These are phyloP conservation scores for Pestalotiopsis sp. DNA, from an alignment of 2,329 filamentous ascomycete species.

Conservation along the genomic window DNA sequence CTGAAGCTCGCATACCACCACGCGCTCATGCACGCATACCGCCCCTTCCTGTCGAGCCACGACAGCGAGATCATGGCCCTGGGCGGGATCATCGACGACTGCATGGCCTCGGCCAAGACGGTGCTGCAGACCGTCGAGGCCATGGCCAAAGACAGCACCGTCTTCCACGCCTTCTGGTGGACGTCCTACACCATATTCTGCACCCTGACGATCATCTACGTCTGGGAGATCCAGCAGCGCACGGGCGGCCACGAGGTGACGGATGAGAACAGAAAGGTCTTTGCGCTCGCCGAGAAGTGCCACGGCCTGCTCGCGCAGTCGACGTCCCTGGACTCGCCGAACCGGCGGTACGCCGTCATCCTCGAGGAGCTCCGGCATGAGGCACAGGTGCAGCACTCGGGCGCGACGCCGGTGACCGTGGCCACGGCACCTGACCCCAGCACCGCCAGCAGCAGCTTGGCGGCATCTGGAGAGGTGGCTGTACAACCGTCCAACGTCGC, in stretches of 20 bases:
- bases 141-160: background rate
- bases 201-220: background rate
- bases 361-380: background rate
- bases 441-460: background rate
- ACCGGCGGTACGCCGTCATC: background rate
- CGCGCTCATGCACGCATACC: background rate
- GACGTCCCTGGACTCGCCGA: background rate
- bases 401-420: background rate
- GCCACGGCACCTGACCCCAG: background rate
- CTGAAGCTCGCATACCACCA: background rate
- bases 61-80: background rate
- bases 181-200: background rate
- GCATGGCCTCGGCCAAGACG: background rate
- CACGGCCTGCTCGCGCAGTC: background rate
- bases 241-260: background rate
- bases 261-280: background rate
- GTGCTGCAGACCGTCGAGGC: background rate
- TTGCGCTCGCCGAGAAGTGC: background rate
- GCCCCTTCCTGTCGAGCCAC: background rate
- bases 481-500: background rate
- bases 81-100: background rate
- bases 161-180: background rate
- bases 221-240: background rate
- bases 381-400: background rate
- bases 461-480: background rate